Base-by-base conservation (phyloP, 2,329 filamentous ascomycete species). In the Ustulina deusta region DNA sequence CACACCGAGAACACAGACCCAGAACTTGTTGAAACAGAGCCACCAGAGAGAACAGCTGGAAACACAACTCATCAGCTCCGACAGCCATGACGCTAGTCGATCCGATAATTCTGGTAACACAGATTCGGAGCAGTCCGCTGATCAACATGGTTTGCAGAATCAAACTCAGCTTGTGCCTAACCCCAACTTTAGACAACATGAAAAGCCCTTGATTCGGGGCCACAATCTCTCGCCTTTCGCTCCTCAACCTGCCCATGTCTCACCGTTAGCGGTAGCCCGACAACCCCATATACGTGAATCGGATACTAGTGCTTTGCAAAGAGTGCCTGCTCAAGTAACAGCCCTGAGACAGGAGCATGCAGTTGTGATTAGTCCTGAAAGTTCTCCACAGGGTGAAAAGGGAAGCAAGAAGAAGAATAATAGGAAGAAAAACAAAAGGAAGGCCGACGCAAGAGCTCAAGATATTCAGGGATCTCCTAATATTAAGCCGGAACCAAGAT, bases 141-240 rank as follows among this genome's bases (percentile, higher is more conserved):
- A 81, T 74, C 72, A 75, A 61, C 74, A 73, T 66, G 74, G 73
- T 72, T 71, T 77, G 59, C 77, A 79, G 72, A 77, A 74, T 63
- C 74, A 75, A 61, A 76, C 77, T 52, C 78, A 76, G 73, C 79
- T 76, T 71, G 76, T 79, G 66, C 75, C 78, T 74, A 81, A 75
- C 76, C 77, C 78, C 72, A 77, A 75, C 75, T 79, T 76, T 75
- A 82, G 74, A 70, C 79, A 76, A 73, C 83, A 78, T 71, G 81
- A 87, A 59, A 86, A 91, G 69, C 89, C 89, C 60, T 82, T 94
- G 65, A 84, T 94, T 73, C 89, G 89, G 75, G 90, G 89, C 73
- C 91, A 94, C 77, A 90, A 94, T 74, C 87, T 90, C 58, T 90
- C 89, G 40, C 91, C 91, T 48, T 81, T 91, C 75, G 92, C 92